Evolutionary conservation across 2,329 filamentous ascomycete genomes (phyloP).

Genomic region (Fusarium vanettenii): DNA sequence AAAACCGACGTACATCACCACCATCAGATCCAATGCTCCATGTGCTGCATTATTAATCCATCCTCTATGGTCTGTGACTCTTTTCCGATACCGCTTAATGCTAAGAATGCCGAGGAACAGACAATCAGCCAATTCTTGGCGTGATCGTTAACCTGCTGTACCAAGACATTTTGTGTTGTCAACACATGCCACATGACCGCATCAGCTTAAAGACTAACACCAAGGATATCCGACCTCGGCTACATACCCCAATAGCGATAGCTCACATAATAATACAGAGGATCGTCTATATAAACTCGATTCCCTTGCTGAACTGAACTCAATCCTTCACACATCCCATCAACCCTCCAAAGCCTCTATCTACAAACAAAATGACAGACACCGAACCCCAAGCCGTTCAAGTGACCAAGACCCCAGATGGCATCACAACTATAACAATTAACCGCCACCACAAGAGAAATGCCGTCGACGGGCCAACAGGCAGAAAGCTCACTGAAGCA

Average conservation of each 20-base stretch:
- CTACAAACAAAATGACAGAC: not conserved
- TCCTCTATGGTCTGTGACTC: not conserved
- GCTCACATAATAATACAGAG: not conserved
- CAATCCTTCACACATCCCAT: not conserved
- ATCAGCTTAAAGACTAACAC: not conserved
- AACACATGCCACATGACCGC: not conserved
- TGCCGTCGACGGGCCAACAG: constrained; percentile 62
- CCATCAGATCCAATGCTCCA: not conserved
- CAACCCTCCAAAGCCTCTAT: not conserved
- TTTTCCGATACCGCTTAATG: not conserved
- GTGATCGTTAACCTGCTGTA: not conserved
- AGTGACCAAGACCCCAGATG: constrained; percentile 43
- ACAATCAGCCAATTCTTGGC: not conserved
- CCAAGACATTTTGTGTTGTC: not conserved
- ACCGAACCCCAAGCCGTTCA: constrained; percentile 24
- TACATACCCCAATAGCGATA: not conserved
- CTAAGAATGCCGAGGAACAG: not conserved
- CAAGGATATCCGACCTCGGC: not conserved
- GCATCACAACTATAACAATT: constrained; percentile 67
- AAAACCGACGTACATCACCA: not conserved
- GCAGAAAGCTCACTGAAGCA: constrained; percentile 58
- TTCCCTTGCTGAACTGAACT: not conserved
- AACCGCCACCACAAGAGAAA: constrained; percentile 63
- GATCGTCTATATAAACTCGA: not conserved
- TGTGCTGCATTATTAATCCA: not conserved